Evolutionary conservation across 108 stramenopile species (phyloP), one percentile per base, ranked within the genome.

Genomic region (Schizochytrium sp.): DNA sequence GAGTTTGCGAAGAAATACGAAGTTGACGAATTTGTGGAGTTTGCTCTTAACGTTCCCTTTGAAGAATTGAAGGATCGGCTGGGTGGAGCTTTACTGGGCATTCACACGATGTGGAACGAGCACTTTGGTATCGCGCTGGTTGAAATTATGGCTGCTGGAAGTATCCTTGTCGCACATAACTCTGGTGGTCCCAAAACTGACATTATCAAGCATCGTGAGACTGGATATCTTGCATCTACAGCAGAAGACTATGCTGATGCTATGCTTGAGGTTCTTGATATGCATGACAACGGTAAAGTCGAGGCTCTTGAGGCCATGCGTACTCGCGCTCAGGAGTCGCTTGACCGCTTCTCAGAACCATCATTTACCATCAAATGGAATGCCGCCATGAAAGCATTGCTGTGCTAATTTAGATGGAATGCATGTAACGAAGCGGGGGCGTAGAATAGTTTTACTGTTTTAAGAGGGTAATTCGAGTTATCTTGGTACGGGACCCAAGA

Each of bases 41-140:
- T 98, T 88, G 91, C 93, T 5, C 90, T 98, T 91, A 99, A 99
- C 92, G 95, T 95, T 87, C 97, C 97, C 3, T 98, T 95, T 87
- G 76, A 91, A 3, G 49, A 3, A 53, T 90, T 99, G 38, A 92
- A 94, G 88, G 92, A 94, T 3, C 95, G 93, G 88, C 94, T 99
- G 42, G 72, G 89, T 3, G 58, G 89, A 72, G 95, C 97, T 5
- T 94, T 93, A 42, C 92, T 98, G 17, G 99, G 99, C 4, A 91
- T 99, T n/a, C 99, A 99, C 91, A 98, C 98, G 38, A 99, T 99
- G 99, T 97, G 98, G 95, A 97, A 98, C 88, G 99, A 99, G 90
- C 99, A 99, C 94, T 99, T 99, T 92, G 99, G 99, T n/a, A 99
- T 99, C 89, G 97, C 97, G 15, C 97, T 99, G 46, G 99, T 99